Conservation (phyloP, 768 basidiomycete species). For the Nevesoporus exiguus region DNA sequence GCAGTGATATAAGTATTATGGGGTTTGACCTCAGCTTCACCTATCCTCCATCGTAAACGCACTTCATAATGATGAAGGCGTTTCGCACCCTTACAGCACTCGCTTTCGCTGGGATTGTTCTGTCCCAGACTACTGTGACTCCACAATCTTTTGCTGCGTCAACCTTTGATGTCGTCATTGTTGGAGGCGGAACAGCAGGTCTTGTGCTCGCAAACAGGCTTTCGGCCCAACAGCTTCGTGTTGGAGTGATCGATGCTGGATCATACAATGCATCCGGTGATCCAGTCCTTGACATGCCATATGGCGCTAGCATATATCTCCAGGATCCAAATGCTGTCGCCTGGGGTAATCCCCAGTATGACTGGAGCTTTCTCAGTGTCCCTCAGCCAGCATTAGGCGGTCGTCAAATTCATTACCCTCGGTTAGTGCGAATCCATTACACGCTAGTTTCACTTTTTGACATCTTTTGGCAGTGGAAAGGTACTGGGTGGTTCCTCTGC, state of each 20-base stretch:
- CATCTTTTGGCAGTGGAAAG: not conserved
- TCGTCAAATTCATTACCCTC: not conserved
- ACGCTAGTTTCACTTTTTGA: not conserved
- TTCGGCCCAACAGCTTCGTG: not conserved
- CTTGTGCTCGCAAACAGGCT: not conserved
- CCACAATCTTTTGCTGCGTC: not conserved
- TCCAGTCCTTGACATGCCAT: not conserved
- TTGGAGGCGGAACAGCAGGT: not conserved
- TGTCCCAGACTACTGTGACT: not conserved
- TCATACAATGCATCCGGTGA: not conserved
- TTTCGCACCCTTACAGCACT: not conserved
- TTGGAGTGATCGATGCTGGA: conserved; percentile 1
- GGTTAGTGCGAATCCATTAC: not conserved
- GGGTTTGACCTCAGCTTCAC: not conserved
- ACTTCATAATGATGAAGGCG: not conserved
- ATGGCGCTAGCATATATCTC: not conserved
- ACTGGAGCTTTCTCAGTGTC: not conserved
- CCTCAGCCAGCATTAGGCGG: not conserved
- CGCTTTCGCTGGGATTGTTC: not conserved
- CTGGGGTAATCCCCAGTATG: not conserved
- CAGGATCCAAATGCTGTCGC: not conserved
- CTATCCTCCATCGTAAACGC: not conserved
- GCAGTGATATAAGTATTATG: not conserved
- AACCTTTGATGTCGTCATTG: not conserved
- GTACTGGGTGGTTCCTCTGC: conserved; percentile 4